A percentile compares a stretch with the other conserved stretches of the same genome.
Conservation (phyloP, 2,329 filamentous ascomycete species). For the Clonostachys byssicola region DNA sequence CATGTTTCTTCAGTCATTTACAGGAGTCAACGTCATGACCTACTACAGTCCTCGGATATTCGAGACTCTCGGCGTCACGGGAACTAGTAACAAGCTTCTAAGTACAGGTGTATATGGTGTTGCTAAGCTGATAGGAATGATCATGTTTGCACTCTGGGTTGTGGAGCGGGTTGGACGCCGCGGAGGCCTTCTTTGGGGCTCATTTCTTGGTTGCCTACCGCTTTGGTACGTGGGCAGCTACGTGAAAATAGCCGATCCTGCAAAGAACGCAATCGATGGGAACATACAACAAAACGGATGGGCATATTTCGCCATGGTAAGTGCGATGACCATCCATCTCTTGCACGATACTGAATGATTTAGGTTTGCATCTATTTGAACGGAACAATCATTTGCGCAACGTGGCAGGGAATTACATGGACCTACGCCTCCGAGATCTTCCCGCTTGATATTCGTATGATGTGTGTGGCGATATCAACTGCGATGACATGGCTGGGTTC, state of each 20-base stretch:
- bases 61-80: constrained; percentile 25
- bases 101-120: constrained; percentile 35
- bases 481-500: constrained; percentile 31
- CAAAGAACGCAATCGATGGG: constrained; percentile 34
- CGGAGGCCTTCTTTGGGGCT: constrained; percentile 36
- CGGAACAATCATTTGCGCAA: constrained; percentile 26
- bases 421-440: constrained; percentile 44
- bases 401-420: constrained; percentile 37
- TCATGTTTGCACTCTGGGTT: constrained; percentile 35
- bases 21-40: constrained; percentile 54
- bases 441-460: constrained; percentile 28
- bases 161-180: constrained; percentile 43
- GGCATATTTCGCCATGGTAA: constrained; percentile 37
- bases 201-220: constrained; percentile 27
- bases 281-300: constrained; percentile 33
- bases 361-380: constrained; percentile 33
- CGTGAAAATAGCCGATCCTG: constrained; percentile 23
- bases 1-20: constrained; percentile 30
- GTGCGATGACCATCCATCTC: too few relatives aligned
- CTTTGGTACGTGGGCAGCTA: constrained; percentile 34
- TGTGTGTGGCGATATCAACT: constrained; percentile 24
- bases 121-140: constrained; percentile 26
- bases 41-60: constrained; percentile 33
- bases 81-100: constrained; percentile 24
- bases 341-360: too few relatives aligned